phyloP scores from a whole-genome alignment of 2,329 filamentous ascomycete genomes.

The Calonectria multiphialidica region DNA sequence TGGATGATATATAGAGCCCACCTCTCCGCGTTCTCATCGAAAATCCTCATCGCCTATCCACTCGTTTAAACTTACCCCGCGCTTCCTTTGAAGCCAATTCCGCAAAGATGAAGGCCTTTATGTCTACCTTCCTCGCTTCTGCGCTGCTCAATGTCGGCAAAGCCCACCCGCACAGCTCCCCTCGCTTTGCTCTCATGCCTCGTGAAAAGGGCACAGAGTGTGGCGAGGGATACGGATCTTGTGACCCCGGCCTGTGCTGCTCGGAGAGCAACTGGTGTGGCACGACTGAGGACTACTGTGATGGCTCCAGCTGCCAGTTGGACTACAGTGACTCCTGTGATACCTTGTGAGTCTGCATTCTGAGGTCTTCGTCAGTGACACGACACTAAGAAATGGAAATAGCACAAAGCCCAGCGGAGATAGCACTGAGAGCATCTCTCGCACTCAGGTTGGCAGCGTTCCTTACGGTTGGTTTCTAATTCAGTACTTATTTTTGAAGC shows the following conservation, averaged over 20 bases:
- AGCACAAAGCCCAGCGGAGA: constrained; percentile 48
- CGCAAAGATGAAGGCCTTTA: constrained; percentile 31
- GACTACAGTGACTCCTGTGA: constrained; percentile 55
- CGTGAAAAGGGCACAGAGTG: constrained; percentile 42
- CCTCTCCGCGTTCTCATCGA: background rate
- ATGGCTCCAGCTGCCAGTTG: constrained; percentile 53
- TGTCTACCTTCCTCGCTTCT: constrained; percentile 24
- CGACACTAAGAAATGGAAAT: constrained; percentile 15
- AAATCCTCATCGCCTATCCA: background rate
- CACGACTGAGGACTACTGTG: constrained; percentile 49
- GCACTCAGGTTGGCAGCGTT: constrained; percentile 48
- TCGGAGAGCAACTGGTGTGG: constrained; percentile 54
- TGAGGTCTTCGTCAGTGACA: background rate
- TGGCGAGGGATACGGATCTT: constrained; percentile 52
- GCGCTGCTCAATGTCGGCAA: constrained; percentile 28
- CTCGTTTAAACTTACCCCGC: background rate
- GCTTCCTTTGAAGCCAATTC: background rate
- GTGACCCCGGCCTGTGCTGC: constrained; percentile 48
- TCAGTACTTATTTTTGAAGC: background rate
- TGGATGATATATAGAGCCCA: background rate
- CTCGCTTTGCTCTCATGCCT: constrained; percentile 24
- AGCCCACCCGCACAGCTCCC: constrained; percentile 20
- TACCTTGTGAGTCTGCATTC: constrained; percentile 49
- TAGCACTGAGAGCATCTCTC: constrained; percentile 47
- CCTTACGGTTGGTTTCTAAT: constrained; percentile 50